Percentiles rank a stretch among this genome's conserved stretches.
phyloP scores from a whole-genome alignment of 2,329 filamentous ascomycete genomes.

The Cladosporium sp. region DNA sequence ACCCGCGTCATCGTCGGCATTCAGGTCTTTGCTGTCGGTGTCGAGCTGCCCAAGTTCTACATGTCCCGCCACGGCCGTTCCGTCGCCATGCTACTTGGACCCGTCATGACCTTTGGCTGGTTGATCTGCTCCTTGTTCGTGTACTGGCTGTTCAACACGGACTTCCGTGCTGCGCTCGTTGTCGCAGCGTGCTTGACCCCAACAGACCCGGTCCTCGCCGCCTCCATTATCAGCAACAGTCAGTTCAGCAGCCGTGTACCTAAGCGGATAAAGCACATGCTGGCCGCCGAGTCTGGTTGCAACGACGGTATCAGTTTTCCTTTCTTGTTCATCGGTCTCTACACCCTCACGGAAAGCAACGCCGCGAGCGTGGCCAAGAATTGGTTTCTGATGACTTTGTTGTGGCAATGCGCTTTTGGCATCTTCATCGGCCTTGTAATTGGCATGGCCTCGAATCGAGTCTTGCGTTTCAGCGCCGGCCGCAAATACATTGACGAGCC shows the following conservation, averaged over 20 bases:
- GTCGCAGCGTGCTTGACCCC: conserved; percentile 52
- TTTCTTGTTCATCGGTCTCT: conserved; percentile 50
- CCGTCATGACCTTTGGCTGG: conserved; percentile 48
- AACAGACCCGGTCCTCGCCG: conserved; percentile 51
- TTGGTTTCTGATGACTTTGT: conserved; percentile 48
- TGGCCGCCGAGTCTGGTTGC: conserved; percentile 50
- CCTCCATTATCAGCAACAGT: conserved; percentile 48
- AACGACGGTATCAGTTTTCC: conserved; percentile 53
- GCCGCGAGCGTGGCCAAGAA: conserved; percentile 40
- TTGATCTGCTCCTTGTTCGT: conserved; percentile 44
- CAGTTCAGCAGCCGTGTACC: conserved; percentile 49
- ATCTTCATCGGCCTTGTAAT: conserved; percentile 42
- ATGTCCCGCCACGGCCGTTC: conserved; percentile 48
- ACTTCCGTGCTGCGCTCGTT: conserved; percentile 42
- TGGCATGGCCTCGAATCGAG: conserved; percentile 42
- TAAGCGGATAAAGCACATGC: conserved; percentile 44
- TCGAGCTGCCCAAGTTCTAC: conserved; percentile 38
- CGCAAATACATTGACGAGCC: conserved; percentile 43
- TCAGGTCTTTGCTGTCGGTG: conserved; percentile 34
- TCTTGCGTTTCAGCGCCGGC: conserved; percentile 43
- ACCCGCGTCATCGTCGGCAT: conserved; percentile 44
- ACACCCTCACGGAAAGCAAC: conserved; percentile 36
- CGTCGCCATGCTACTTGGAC: conserved; percentile 43
- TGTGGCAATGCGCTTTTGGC: conserved; percentile 51
- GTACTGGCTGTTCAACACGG: conserved; percentile 40